Base-by-base conservation (phyloP, 768 basidiomycete species). In the Galerina sulciceps region DNA sequence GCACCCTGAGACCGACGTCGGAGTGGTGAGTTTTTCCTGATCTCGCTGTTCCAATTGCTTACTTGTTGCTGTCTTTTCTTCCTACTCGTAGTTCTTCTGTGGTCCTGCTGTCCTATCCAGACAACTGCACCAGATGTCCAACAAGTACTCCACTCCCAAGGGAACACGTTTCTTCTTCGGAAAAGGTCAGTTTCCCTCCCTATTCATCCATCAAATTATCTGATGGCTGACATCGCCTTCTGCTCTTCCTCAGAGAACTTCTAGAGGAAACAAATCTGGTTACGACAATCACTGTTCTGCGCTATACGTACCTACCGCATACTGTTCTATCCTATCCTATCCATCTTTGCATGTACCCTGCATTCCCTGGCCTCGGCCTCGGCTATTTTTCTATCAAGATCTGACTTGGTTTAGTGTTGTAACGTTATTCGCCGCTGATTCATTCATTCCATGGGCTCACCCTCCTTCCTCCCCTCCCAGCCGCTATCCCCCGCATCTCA, bases 81-180 rank as follows among this genome's bases (percentile, higher is more conserved):
- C 34, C 10, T 36, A 84, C 26, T 8, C 26, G 26, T 31, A 31
- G 82, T 92, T 94, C 80, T 96, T 93, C 83, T 96, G 94, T 67
- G 94, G 94, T 13, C 93, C 94, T 2, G 61, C 87, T 0, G 83
- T 80, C 10, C 73, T 95, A 42, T 91, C 90, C 23, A 85, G 74
- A 68, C 79, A 81, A 63, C 79, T 97, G 17, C 93, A 95, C 70
- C 71, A 80, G 53, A 88, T 88, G 86, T 86, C 80, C 61, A 96
- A 95, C 81, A 91, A 91, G 74, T 93, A 91, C 74, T 94, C 93
- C 15, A 80, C 81, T 38, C 85, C 90, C 15, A 82, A 84, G 35
- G 85, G 86, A n/a, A 90, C 91, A 1, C 78, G 89, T 53, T 96
- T 96, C 84, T 91, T 91, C 82, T 96, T 89, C 62, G 92, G 93